Base-by-base conservation (phyloP, 1,284 basidiomycete genomes). In the Trichosporon coremiiforme region DNA sequence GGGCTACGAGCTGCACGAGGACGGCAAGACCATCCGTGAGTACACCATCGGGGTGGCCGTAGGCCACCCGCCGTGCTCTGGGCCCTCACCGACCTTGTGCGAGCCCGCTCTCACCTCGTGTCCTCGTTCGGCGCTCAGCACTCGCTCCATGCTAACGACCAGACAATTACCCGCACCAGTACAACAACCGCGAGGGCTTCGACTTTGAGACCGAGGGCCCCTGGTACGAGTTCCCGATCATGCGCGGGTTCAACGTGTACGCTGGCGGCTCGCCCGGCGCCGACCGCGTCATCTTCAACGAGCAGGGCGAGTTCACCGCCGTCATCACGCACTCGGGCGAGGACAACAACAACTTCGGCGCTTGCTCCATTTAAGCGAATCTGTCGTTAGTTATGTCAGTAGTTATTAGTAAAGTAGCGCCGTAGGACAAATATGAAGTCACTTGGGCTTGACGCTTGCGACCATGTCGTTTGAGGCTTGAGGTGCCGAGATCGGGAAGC, bases 211-310 rank as follows among this genome's bases (percentile, higher is more conserved):
- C 64, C 38, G 5, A 15, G 1, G 68, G 64, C 0, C 68, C 68
- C 4, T 69, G 55, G 55, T 69, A 69, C 64, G 68, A 69, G 68
- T 69, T 62, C 38, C 68, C 68, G 4, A 69, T 69, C 38, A 31
- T 69, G 13, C 22, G 36, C 55, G 22, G 17, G 2, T 62, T 47
- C 64, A 25, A 62, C n/a, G 55, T 66, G 29, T 69, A 69, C 64
- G 65, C 64, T 4, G 68, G 64, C 13, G 68, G 68, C 25, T 10
- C 53, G 38, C 68, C 68, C 4, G 68, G 68, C 8, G 64, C 68
- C 13, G 64, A 69, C 55, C 68, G 68, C 41, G 68, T 69, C 55
- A 69, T 69, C 68, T 69, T 69, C 25, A 33, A 66, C 53, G 7
- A n/a, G 5, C 1, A 35, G 17, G 68, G 68, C 33, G 31, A 36